Percentiles rank a stretch among this genome's conserved stretches.
Evolutionary conservation across 345 rosid species (phyloP).

Genomic region (Passiflora organensis): DNA sequence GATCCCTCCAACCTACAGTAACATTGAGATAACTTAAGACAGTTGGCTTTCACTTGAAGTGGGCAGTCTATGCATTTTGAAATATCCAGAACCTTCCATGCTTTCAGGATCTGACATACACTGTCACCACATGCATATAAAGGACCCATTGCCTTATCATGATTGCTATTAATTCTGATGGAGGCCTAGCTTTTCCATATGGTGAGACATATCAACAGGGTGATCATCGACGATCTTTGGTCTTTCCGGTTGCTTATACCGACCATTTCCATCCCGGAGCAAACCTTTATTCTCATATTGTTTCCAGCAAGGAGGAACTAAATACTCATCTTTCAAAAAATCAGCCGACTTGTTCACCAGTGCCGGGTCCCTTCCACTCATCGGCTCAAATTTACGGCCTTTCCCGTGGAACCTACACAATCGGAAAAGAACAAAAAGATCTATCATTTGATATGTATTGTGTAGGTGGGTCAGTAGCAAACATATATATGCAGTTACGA

Average conservation of each 20-base stretch:
- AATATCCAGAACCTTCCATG: no score
- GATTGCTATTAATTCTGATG: neutral
- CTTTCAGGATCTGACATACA: no score
- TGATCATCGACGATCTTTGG: constrained; percentile 67
- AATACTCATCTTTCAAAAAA: constrained; percentile 62
- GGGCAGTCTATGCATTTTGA: no score
- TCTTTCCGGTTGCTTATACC: constrained; percentile 73
- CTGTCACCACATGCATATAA: no score
- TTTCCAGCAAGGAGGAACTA: constrained; percentile 80
- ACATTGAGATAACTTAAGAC: no score
- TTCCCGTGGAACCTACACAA: constrained; percentile 79
- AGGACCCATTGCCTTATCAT: no score
- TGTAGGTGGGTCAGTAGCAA: no score
- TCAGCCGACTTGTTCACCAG: constrained; percentile 76
- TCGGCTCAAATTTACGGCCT: constrained; percentile 59
- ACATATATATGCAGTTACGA: no score
- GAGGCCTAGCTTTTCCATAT: constrained; percentile 42
- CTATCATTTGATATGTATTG: no score
- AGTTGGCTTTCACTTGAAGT: no score
- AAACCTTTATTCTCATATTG: constrained; percentile 79
- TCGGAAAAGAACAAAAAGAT: no score
- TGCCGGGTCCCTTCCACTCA: constrained; percentile 72
- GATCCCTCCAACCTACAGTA: no score
- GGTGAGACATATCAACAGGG: constrained; percentile 41
- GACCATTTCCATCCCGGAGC: constrained; percentile 55